Evolutionary conservation across 306 rosid genomes (phyloP), one percentile per base, ranked within the genome.

Genomic region (Citrullus colocynthis): DNA sequence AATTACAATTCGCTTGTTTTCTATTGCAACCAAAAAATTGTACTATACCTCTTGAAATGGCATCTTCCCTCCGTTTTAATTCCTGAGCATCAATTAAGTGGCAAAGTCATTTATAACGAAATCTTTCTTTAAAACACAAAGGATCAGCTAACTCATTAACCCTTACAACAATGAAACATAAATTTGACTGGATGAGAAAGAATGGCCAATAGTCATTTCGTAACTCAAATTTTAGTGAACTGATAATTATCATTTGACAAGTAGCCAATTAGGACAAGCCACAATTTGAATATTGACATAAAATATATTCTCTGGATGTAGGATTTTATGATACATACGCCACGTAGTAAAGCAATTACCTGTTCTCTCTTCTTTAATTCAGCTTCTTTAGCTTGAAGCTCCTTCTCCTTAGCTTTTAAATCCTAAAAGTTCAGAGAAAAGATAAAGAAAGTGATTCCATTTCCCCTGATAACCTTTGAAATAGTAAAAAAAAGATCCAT

Each of bases 301-400:
- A 42, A 54, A 75, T 57, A 18, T 54, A 15, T 55, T 52, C 78
- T 45, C 17, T 58, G 21, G 41, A 4, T 16, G 37, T 60, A 24
- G 17, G 58, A 45, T 21, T 58, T 28, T 75, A 39, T 11, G 24
- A 34, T 37, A 55, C 20, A 42, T 41, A 42, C 6, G 51, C 5
- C 37, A 54, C 6, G 5, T 14, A 55, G 32, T 7, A 51, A 36
- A 77, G 76, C 56, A 85, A 67, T 79, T 86, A 92, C 99, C 91
- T 91, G 96, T 80, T 92, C 99, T 92, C 86, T 92, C 85, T 42
- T 90, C 84, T 74, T 92, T 87, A 95, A 83, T 76, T 95, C 98
- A 83, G 93, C 84, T 79, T 95, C 98, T 88, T 74, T 88, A 52
- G 93, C 96, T 81, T 84, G 87, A 85, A 95, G 97, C 75, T 91